Conservation (phyloP, 192 early-diverging fungal genomes). For the Entomortierella lignicola region DNA sequence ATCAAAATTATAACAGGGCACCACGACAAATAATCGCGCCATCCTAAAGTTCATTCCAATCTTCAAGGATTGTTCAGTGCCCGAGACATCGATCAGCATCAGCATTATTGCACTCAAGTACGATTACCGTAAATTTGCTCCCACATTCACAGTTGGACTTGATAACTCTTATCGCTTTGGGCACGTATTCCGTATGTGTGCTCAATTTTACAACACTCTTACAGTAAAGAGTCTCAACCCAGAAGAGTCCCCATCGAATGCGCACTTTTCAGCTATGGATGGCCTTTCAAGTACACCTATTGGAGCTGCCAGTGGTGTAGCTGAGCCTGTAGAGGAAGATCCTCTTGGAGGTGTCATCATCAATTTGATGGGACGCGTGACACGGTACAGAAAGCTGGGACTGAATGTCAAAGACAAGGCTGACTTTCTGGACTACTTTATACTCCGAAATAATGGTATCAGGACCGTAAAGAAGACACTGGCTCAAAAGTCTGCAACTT, state of each 20-base stretch:
- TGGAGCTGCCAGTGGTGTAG: constrained; percentile 25
- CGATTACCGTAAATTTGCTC: constrained; percentile 70
- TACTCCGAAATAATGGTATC: constrained; percentile 49
- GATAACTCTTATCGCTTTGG: constrained; percentile 26
- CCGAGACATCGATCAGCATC: constrained; percentile 68
- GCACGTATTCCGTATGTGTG: constrained; percentile 39
- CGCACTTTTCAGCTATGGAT: constrained; percentile 37
- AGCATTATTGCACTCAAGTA: constrained; percentile 77
- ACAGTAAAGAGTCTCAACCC: constrained; percentile 59
- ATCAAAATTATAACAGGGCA: constrained; percentile 58
- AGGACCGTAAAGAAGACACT: constrained; percentile 9
- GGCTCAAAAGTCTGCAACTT: constrained; percentile 6
- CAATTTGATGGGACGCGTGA: constrained; percentile 66
- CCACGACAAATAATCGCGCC: constrained; percentile 89
- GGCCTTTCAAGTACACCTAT: constrained; percentile 28
- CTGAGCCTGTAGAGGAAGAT: constrained; percentile 57
- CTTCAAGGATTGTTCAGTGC: constrained; percentile 69
- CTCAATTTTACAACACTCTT: constrained; percentile 62
- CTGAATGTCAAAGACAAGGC: constrained; percentile 76
- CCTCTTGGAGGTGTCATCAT: constrained; percentile 67
- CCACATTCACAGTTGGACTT: constrained; percentile 72
- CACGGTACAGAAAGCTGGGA: constrained; percentile 75
- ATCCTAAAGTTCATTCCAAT: constrained; percentile 81
- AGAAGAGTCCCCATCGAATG: constrained; percentile 61
- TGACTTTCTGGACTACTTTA: constrained; percentile 80